phyloP scores from a whole-genome alignment of 176 grass and related monocot species.

The Oryza punctata region DNA sequence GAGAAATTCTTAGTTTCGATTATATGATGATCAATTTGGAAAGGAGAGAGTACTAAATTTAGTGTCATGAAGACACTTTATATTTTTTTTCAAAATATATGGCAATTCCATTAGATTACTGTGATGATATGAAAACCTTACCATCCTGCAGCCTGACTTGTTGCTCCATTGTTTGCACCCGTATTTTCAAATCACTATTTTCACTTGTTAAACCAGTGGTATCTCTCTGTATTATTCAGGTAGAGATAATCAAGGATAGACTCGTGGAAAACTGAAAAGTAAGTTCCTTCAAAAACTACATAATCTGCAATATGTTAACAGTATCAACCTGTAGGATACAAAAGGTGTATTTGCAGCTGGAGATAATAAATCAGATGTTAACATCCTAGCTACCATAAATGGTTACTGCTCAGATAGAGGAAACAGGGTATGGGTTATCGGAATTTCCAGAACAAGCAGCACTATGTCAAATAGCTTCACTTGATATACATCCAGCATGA shows the following conservation, averaged over 20 bases:
- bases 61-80: background rate
- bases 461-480: background rate
- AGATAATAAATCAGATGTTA: conserved; percentile 3
- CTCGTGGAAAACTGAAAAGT: background rate
- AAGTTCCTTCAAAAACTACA: background rate
- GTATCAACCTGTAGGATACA: background rate
- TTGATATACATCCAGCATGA: background rate
- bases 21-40: too few relatives aligned
- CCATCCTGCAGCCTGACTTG: conserved; percentile 92
- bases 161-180: conserved; percentile 86
- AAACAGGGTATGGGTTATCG: background rate
- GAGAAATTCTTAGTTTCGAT: too few relatives aligned
- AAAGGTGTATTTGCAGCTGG: background rate
- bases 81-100: background rate
- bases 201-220: conserved; percentile 84
- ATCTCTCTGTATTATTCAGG: conserved; percentile 66
- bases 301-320: conserved; percentile 1
- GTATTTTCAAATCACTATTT: conserved; percentile 91
- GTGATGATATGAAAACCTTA: conserved; percentile 35
- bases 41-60: too few relatives aligned
- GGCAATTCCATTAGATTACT: background rate
- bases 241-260: conserved; percentile 40
- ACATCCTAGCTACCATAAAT: conserved; percentile 17
- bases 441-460: conserved; percentile 13
- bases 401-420: background rate